Conservation (phyloP, 2,329 filamentous ascomycete genomes). For the Fusarium tanahbumbuense region DNA sequence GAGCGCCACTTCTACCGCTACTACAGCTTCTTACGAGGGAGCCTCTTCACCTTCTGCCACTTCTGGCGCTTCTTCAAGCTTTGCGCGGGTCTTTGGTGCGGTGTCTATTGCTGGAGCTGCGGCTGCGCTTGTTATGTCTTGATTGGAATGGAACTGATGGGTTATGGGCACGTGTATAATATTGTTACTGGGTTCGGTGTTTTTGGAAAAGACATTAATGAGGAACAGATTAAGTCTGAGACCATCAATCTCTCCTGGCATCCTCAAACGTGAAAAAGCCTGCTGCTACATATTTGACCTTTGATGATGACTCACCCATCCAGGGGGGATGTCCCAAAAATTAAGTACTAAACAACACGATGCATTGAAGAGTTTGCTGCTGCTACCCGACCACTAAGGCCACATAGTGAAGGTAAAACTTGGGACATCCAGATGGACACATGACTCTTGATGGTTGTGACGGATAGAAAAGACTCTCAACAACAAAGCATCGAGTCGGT, state of each 20-base stretch:
- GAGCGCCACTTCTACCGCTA: not conserved
- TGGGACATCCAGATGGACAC: not conserved
- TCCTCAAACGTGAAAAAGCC: not conserved
- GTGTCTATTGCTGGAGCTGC: conserved; percentile 8
- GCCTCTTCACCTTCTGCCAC: not conserved
- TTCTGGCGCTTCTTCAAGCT: not conserved
- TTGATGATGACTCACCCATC: not conserved
- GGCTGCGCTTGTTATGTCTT: not conserved
- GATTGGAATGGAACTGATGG: not conserved
- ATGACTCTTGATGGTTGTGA: not conserved
- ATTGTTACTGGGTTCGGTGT: not conserved
- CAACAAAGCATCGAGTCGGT: too few species aligned
- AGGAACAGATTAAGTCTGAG: not conserved
- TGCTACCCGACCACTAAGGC: not conserved
- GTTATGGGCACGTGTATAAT: not conserved
- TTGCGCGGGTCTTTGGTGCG: conserved; percentile 6
- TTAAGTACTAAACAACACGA: too few species aligned
- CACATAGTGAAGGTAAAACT: not conserved
- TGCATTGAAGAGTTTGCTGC: too few species aligned
- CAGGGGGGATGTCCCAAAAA: too few species aligned
- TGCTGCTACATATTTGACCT: not conserved
- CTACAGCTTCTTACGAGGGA: not conserved
- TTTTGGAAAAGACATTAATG: not conserved
- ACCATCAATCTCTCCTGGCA: not conserved
- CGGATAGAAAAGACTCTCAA: too few species aligned